Conservation (phyloP, 2,329 filamentous ascomycete species). For the Beauveria varroae region DNA sequence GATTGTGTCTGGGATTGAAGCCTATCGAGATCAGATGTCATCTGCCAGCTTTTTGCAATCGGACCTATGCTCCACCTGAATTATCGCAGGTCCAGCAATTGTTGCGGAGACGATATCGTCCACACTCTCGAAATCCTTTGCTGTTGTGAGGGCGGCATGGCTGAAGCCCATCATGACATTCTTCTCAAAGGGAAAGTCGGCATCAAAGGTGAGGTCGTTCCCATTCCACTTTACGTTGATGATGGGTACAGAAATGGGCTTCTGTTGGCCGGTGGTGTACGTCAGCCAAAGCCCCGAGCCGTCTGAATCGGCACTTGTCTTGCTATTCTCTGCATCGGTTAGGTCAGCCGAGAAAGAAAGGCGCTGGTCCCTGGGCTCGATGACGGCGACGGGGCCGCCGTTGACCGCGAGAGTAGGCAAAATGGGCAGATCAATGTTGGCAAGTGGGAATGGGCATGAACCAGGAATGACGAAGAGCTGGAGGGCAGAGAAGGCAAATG, state of each 20-base stretch:
- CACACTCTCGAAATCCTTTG: constrained; percentile 16
- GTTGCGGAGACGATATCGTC: constrained; percentile 19
- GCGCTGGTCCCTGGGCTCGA: constrained; percentile 38
- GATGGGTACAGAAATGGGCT: constrained; percentile 19
- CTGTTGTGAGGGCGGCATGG: constrained; percentile 22
- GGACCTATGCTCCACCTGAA: constrained; percentile 20
- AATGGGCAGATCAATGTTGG: constrained; percentile 45
- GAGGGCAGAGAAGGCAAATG: constrained; percentile 59
- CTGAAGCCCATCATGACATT: constrained; percentile 21
- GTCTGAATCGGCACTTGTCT: background rate
- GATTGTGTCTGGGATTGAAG: no score
- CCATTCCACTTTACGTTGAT: constrained; percentile 19
- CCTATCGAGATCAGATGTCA: background rate
- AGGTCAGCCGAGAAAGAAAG: constrained; percentile 38
- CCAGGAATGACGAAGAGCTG: constrained; percentile 52
- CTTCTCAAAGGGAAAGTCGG: constrained; percentile 21
- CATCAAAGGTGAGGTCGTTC: constrained; percentile 16
- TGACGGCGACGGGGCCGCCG: constrained; percentile 23
- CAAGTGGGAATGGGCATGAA: constrained; percentile 49
- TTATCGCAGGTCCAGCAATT: constrained; percentile 25
- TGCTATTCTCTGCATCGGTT: background rate
- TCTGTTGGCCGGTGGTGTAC: constrained; percentile 24
- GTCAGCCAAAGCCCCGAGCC: constrained; percentile 16
- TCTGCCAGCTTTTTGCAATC: constrained; percentile 1
- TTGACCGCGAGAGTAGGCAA: constrained; percentile 41